phyloP scores from a whole-genome alignment of 2,329 filamentous ascomycete genomes.

The Botrytis fabae region DNA sequence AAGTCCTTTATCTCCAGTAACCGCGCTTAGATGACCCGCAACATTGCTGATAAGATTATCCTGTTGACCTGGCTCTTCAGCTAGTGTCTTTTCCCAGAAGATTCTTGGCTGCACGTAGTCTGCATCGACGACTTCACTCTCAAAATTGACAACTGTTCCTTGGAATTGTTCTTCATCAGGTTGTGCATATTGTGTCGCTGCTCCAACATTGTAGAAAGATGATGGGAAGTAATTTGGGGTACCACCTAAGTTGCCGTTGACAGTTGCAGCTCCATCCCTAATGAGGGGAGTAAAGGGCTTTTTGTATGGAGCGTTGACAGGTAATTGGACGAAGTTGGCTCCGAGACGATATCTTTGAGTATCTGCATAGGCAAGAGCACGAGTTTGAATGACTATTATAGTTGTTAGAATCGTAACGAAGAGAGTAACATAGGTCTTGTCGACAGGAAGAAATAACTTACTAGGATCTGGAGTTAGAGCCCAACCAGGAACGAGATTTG shows the following conservation, averaged over 20 bases:
- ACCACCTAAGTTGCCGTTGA: conserved; percentile 46
- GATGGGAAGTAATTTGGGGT: conserved; percentile 45
- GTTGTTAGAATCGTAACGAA: background rate
- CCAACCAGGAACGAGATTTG: conserved; percentile 60
- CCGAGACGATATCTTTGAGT: conserved; percentile 56
- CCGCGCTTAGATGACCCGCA: conserved; percentile 51
- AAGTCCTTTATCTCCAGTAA: conserved; percentile 44
- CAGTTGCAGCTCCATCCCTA: conserved; percentile 43
- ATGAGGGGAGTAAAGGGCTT: conserved; percentile 43
- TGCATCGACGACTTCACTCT: conserved; percentile 38
- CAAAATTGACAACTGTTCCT: conserved; percentile 7
- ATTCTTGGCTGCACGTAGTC: conserved; percentile 44
- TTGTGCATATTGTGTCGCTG: background rate
- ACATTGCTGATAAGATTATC: conserved; percentile 34
- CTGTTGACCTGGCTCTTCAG: conserved; percentile 20
- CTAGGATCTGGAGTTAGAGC: background rate
- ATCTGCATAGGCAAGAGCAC: conserved; percentile 57
- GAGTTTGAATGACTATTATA: conserved; percentile 50
- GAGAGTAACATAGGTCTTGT: too few relatives aligned
- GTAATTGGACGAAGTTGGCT: conserved; percentile 58
- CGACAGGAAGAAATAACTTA: background rate
- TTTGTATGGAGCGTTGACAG: conserved; percentile 48
- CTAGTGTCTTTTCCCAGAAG: conserved; percentile 39
- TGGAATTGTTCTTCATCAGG: background rate
- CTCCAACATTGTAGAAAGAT: conserved; percentile 1